Percentiles rank a stretch among this genome's conserved stretches.
Conservation (phyloP, 805 yeast species). For the Metschnikowia similis region DNA sequence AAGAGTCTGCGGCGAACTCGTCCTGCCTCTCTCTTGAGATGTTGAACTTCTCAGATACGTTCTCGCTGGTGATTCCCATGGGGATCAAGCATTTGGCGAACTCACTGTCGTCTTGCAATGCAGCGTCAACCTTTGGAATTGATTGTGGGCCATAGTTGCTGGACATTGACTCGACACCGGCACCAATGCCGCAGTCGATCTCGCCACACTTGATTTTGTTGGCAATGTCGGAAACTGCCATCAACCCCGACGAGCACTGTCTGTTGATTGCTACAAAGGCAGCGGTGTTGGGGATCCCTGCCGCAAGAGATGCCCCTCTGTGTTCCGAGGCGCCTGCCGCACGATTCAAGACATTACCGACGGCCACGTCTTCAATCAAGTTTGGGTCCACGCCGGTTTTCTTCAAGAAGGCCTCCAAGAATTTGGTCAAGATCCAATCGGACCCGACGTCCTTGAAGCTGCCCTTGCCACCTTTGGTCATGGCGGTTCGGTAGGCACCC, state of each 20-base stretch:
- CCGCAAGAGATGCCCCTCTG: slow-evolving; percentile 85
- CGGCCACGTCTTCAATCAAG: slow-evolving; percentile 76
- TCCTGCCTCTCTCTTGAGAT: slow-evolving; percentile 75
- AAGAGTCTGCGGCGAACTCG: slow-evolving; percentile 82
- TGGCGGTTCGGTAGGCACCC: slow-evolving; percentile 86
- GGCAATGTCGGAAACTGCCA: slow-evolving; percentile 87
- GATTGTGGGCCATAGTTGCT: slow-evolving; percentile 79
- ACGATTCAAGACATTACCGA: slow-evolving; percentile 87
- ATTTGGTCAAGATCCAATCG: slow-evolving; percentile 68
- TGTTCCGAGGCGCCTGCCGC: slow-evolving; percentile 96
- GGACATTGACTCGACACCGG: slow-evolving; percentile 96
- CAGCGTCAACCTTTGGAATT: slow-evolving; percentile 44
- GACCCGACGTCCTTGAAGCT: slow-evolving; percentile 76
- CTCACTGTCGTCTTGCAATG: slow-evolving; percentile 32
- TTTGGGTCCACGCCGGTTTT: slow-evolving; percentile 45
- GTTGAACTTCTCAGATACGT: slow-evolving; percentile 65
- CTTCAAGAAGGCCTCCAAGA: slow-evolving; percentile 59
- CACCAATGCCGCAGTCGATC: slow-evolving; percentile 85
- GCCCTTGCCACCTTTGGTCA: slow-evolving; percentile 85
- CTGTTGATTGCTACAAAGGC: slow-evolving; percentile 85
- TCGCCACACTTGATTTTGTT: slow-evolving; percentile 84
- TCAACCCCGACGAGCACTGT: slow-evolving; percentile 92
- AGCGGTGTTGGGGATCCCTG: slow-evolving; percentile 78
- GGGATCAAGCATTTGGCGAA: slow-evolving; percentile 77
- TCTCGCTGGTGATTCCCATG: slow-evolving; percentile 95